phyloP scores from a whole-genome alignment of 2,329 filamentous ascomycete genomes.

The Fusarium oxysporum region DNA sequence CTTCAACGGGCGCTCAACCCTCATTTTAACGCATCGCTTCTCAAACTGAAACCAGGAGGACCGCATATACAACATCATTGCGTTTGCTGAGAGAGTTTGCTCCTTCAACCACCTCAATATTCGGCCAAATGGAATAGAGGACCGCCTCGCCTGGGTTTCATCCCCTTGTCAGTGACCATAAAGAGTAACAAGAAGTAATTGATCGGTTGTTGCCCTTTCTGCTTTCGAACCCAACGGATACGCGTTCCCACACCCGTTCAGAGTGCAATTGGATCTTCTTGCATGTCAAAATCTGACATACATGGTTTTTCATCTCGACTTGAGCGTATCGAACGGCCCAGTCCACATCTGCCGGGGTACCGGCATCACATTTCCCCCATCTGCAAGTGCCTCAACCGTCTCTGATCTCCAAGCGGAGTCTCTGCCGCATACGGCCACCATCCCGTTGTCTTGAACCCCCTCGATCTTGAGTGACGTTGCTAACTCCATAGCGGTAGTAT shows the following conservation, averaged over 20 bases:
- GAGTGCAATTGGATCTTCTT: conserved; percentile 20
- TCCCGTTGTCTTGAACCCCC: conserved; percentile 29
- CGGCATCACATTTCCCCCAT: conserved; percentile 43
- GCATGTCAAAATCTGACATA: conserved; percentile 32
- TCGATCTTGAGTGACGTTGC: conserved; percentile 38
- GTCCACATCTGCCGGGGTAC: conserved; percentile 40
- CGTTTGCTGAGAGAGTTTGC: conserved; percentile 17
- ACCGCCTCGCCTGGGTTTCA: conserved; percentile 35
- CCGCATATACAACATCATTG: conserved; percentile 6
- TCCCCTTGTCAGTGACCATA: conserved; percentile 10
- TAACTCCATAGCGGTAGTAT: conserved; percentile 6
- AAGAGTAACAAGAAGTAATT: conserved; percentile 7
- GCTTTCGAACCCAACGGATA: conserved; percentile 14
- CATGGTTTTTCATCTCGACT: conserved; percentile 38
- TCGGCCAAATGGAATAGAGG: conserved; percentile 25
- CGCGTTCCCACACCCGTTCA: conserved; percentile 17
- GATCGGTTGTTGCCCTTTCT: conserved; percentile 9
- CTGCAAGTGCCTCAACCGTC: conserved; percentile 37
- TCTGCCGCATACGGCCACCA: conserved; percentile 16
- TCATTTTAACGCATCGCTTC: conserved; percentile 22
- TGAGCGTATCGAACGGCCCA: conserved; percentile 24
- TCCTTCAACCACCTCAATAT: conserved; percentile 23
- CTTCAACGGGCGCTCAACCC: conserved; percentile 24
- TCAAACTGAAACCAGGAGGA: conserved; percentile 33
- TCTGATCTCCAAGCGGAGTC: conserved; percentile 38